Percentiles rank a stretch among this genome's conserved stretches.
These are phyloP conservation scores for Nadsonia starkeyi-henricii DNA, from an alignment of 1,139 yeast species.

Conservation along the genomic window DNA sequence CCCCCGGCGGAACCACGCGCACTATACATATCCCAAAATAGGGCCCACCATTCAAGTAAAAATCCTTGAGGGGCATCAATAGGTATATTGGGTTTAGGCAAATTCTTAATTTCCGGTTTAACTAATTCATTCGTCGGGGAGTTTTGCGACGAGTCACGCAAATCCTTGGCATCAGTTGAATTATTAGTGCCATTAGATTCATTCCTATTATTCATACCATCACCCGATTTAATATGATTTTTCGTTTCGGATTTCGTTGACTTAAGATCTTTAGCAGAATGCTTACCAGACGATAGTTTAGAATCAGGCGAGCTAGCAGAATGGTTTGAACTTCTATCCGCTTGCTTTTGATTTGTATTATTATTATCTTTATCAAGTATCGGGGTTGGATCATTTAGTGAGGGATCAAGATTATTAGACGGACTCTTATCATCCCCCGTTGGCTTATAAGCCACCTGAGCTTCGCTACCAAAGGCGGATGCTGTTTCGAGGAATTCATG, in stretches of 20 bases:
- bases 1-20: conserved; percentile 53
- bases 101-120: conserved; percentile 9
- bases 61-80: conserved; percentile 73
- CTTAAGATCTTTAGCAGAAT: background rate
- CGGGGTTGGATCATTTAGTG: too few species aligned
- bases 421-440: conserved; percentile 29
- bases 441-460: conserved; percentile 30
- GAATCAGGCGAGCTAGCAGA: conserved; percentile 3
- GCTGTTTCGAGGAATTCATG: conserved; percentile 64
- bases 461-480: conserved; percentile 55
- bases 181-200: background rate
- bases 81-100: conserved; percentile 17
- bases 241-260: background rate
- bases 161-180: background rate
- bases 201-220: background rate
- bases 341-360: conserved; percentile 5
- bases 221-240: background rate
- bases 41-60: conserved; percentile 90
- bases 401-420: conserved; percentile 18
- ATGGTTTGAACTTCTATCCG: background rate
- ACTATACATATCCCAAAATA: conserved; percentile 87
- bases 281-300: too few species aligned
- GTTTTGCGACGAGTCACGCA: background rate
- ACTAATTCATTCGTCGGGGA: too few species aligned
- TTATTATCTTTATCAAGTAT: too few species aligned